Evolutionary conservation across 2,329 filamentous ascomycete genomes (phyloP), one percentile per base, ranked within the genome.

Genomic region (Cordyceps javanica): DNA sequence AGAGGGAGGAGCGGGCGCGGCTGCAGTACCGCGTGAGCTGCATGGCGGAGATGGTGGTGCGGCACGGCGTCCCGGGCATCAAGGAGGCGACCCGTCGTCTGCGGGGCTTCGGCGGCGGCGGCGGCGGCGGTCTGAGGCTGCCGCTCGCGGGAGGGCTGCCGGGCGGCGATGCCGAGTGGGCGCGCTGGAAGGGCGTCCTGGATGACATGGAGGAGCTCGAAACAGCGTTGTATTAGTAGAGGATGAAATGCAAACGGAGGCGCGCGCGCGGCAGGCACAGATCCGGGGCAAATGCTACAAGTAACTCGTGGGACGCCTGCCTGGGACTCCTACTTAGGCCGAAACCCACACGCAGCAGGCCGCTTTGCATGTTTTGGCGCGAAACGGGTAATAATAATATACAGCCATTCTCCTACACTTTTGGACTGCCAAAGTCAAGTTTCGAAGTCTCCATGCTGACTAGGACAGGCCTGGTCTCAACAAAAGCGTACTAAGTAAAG

Each of bases 21-120:
- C 65, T 87, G 63, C 85, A 88, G 69, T 87, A 79, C 68, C 79
- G 75, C 59, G 77, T 87, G 49, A 86, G 81, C 63, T 73, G 76
- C 3, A 79, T 83, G 30, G 84, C 87, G 68, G 84, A 86, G 69
- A 71, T 83, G 46, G 77, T 88, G 55, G 84, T 79, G 0, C 77
- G 72, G 60, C 82, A 77, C 67, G 84, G 85, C 0, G 81, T 81
- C 0, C 77, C 87, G 0, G 85, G 85, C 2, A 85, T 88, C 66
- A 87, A 86, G 68, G 85, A 88, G 70, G 83, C 79, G 0, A 74
- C 83, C 6, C 79, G 78, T 59, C 72, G 83, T 42, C 71, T 86
- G n/a, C 75, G 83, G 60, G 79, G 80, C 0, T 75, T 86, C 57
- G 85, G 85, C 1, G 81, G 82, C 54, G 68, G 72, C 57, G 82